phyloP scores from a whole-genome alignment of 2,329 filamentous ascomycete genomes.

The Stromatinia cepivora region DNA sequence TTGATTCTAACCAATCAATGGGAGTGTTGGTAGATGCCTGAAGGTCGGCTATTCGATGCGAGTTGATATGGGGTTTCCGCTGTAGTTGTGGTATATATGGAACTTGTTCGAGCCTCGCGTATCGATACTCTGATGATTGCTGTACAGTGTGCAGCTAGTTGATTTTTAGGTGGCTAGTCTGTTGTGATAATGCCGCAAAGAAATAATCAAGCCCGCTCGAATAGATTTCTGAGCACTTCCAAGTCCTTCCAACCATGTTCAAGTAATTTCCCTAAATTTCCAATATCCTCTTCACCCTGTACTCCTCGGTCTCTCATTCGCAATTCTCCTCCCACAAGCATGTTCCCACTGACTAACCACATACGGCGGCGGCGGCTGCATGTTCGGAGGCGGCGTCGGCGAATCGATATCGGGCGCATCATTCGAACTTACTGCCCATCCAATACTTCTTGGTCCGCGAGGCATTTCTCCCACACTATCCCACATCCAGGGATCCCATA shows the following conservation, averaged over 20 bases:
- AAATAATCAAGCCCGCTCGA: background rate
- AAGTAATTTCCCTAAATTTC: background rate
- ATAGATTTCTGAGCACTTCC: background rate
- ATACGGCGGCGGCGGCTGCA: slow-evolving; percentile 33
- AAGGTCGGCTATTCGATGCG: background rate
- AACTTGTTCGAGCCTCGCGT: too few relatives aligned
- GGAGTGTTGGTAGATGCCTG: too few relatives aligned
- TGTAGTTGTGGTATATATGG: too few relatives aligned
- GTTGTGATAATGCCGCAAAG: background rate
- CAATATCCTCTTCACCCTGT: slow-evolving; percentile 23
- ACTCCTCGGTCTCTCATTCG: slow-evolving; percentile 29
- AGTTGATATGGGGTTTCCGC: background rate
- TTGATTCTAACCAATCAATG: background rate
- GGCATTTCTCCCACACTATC: slow-evolving; percentile 34
- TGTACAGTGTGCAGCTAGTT: background rate
- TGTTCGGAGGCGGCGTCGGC: slow-evolving; percentile 10
- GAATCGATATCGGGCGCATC: slow-evolving; percentile 21
- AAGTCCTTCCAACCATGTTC: background rate
- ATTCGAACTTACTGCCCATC: slow-evolving; percentile 38
- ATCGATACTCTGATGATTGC: background rate
- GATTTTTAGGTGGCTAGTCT: background rate
- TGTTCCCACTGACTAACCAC: slow-evolving; percentile 38
- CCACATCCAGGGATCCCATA: slow-evolving; percentile 37
- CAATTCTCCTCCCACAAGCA: slow-evolving; percentile 17
- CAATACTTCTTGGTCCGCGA: slow-evolving; percentile 36